Conservation (phyloP, 208 protist genomes). For the Naegleria lovaniensis region DNA sequence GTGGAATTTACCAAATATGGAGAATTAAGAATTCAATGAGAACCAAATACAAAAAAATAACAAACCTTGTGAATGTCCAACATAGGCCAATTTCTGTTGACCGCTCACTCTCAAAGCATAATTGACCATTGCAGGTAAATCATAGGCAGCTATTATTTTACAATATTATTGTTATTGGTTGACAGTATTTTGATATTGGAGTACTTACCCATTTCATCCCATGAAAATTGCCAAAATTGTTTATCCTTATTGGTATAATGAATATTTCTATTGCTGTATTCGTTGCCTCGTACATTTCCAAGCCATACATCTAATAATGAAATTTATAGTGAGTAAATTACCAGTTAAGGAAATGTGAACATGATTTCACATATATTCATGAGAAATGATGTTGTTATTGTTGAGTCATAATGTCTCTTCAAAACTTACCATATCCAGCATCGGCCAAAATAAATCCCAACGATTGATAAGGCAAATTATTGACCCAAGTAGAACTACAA, state of each 20-base stretch:
- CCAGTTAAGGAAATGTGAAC: too few relatives aligned
- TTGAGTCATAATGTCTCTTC: too few relatives aligned
- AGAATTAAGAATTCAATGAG: too few relatives aligned
- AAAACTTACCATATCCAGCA: slow-evolving; percentile 29
- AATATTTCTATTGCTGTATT: slow-evolving; percentile 20
- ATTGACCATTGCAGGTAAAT: slow-evolving; percentile 37
- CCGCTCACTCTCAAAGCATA: slow-evolving; percentile 28
- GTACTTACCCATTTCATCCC: too few relatives aligned
- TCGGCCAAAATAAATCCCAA: slow-evolving; percentile 41
- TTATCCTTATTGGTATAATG: background rate
- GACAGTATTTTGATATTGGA: too few relatives aligned
- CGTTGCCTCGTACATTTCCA: slow-evolving; percentile 38
- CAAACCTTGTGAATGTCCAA: slow-evolving; percentile 43
- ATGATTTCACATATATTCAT: too few relatives aligned
- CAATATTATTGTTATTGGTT: too few relatives aligned
- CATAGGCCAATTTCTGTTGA: slow-evolving; percentile 25
- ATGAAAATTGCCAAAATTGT: slow-evolving; percentile 33
- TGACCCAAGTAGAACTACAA: slow-evolving; percentile 33
- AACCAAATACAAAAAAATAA: too few relatives aligned
- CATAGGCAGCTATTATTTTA: slow-evolving; percentile 37
- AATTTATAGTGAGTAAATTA: too few relatives aligned
- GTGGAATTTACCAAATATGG: too few relatives aligned
- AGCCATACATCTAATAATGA: slow-evolving; percentile 44
- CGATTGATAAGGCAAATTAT: slow-evolving; percentile 29
- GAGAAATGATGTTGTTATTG: too few relatives aligned